Base-by-base conservation (phyloP, 2,329 filamentous ascomycete species). In the Westerdykella sp. region DNA sequence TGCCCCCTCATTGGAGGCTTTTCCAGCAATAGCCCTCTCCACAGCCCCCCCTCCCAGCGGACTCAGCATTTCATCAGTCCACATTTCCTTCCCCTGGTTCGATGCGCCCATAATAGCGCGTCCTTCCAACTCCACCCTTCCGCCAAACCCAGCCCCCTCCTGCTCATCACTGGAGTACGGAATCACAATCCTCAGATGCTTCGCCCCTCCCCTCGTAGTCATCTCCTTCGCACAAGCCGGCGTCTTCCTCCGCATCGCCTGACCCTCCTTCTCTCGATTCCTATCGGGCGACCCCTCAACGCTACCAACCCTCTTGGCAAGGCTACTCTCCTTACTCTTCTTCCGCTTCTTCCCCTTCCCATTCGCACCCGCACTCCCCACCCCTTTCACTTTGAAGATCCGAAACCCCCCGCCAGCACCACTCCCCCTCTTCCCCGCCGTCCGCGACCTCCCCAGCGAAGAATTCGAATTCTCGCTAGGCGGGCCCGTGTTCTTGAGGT, bases 401-500 rank as follows among this genome's bases (percentile, higher is more conserved):
- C 32, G 3, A 14, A 35, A 35, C 9, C 32, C 32, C n/a, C n/a
- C 30, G 18, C 18, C 32, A 3, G n/a, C 32, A 35, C 32, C 16
- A 14, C 32, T 9, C 32, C 32, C 9, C 32, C 32, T 28, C n/a
- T 35, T 35, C 32, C n/a, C n/a, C 5, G 32, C 32, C n/a, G n/a
- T 9, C 9, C 32, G 32, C 7, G n/a, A 6, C 5, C 32, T 5
- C 3, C 32, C 32, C 32, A 9, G 10, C 32, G 32, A 35, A 6
- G 32, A 12, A 14, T 12, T 13, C 30, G 30, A 32, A 32, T 14
- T 28, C 25, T 55, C 48, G 5, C 48, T 37, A 2, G 48, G 38
- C 7, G 61, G 62, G 6, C 62, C 60, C 11, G 61, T 64, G 32
- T 63, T 50, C 23, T 55, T 59, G 14, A 65, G 51, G 25, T 56